Conservation (phyloP, 306 rosid genomes). For the Prinsepia uniflora region DNA sequence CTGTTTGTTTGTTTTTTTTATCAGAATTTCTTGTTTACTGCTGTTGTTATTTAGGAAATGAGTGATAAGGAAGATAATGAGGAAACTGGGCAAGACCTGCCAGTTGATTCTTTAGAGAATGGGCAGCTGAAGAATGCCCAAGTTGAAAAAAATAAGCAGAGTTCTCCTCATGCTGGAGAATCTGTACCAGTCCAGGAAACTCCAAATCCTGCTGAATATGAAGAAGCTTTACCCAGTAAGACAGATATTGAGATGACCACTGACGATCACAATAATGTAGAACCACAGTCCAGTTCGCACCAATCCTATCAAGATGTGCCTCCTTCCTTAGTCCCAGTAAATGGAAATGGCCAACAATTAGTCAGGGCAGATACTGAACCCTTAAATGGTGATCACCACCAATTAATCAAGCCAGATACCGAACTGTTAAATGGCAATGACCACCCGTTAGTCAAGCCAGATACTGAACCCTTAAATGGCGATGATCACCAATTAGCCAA, state of each 20-base stretch:
- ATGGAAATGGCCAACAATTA: conserved; percentile 6
- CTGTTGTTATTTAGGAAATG: conserved; percentile 36
- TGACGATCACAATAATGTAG: conserved; percentile 23
- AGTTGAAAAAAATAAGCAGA: conserved; percentile 14
- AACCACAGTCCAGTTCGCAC: conserved; percentile 22
- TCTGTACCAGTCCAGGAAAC: conserved; percentile 28
- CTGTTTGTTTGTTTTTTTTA: neutral
- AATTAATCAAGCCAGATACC: neutral
- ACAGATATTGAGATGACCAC: conserved; percentile 5
- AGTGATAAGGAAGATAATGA: conserved; percentile 47
- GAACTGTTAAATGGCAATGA: neutral
- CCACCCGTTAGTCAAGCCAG: conserved; percentile 23
- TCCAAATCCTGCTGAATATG: conserved; percentile 27
- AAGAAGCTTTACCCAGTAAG: neutral
- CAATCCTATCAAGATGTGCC: conserved; percentile 28
- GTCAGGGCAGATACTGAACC: neutral
- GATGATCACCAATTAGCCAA: neutral
- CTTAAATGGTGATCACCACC: neutral
- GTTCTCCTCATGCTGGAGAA: conserved; percentile 25
- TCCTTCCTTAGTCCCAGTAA: conserved; percentile 24
- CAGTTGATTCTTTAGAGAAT: conserved; percentile 23
- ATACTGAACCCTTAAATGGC: conserved; percentile 2
- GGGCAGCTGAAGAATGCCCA: conserved; percentile 2
- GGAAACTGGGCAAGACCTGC: conserved; percentile 28
- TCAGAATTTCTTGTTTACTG: neutral